Base-by-base conservation (phyloP, 345 rosid genomes). In the Xanthoceras sorbifolium region DNA sequence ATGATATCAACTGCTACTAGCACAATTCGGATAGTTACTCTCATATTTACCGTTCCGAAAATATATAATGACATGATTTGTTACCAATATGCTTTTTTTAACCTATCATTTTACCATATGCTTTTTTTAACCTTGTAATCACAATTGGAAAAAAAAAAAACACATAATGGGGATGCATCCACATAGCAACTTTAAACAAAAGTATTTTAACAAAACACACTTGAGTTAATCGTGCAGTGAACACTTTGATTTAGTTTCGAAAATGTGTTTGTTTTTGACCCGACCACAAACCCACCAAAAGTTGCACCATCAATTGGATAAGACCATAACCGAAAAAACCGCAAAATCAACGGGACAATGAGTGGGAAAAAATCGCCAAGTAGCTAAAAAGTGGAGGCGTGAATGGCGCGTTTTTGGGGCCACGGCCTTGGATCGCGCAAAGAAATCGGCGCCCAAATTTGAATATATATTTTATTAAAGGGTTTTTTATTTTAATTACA, bases 361-460 rank as follows among this genome's bases (percentile, higher is more conserved):
- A 67, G 32, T 67, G 20, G 71, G 42, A 64, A 69, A n/a, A 26
- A 25, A 23, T 4, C 18, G 55, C 54, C 54, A 42, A 9, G 64
- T 64, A 15, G 44, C 23, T 10, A 55, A 62, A 60, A 55, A 40
- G 73, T 15, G 4, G 18, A 69, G 81, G 85, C 87, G 89, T 82
- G 82, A 86, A 76, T 87, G 84, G 82, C 88, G 89, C 80, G 25
- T 67, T 66, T 34, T 55, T 57, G 25, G 76, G 73, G 20, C 28
- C 78, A 57, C 28, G 28, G 52, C 82, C 80, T 76, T 67, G 44
- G 75, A 83, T 85, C 61, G 72, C 89, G 90, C 86, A 54, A 83
- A 76, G 82, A 82, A 64, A 82, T 73, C 88, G 89, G 87, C 90
- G 90, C 86, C 73, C 67, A 34, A 57, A 4, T 25, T 10, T 4